Evolutionary conservation across 257 asterid species (phyloP), one percentile per base, ranked within the genome.

Genomic region (Gynochthodes officinalis): DNA sequence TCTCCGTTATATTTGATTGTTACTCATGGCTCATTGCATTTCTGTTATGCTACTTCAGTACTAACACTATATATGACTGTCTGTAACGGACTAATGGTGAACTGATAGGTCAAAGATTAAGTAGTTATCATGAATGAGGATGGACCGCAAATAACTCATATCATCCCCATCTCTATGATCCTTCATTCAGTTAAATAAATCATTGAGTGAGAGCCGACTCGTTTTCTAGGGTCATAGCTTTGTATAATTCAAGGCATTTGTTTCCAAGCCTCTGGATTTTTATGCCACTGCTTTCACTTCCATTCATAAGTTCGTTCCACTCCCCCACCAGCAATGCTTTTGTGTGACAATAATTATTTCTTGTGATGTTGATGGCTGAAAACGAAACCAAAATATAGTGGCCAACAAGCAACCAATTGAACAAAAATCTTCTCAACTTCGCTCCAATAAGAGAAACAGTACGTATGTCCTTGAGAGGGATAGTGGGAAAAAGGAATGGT

Each of bases 401-500:
- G 73, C 64, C 73, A 53, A 53, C 73, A 6, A n/a, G 7, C 59
- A 13, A 48, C 9, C 69, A 67, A 42, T 11, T 30, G 62, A 66
- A 4, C 71, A 18, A 50, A 63, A 44, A 49, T 37, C 44, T 18
- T 11, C 43, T 30, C 61, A 39, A 19, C 32, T 23, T 27, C 57
- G 9, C 33, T 12, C 48, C 64, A 25, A n/a, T 52, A 30, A 13
- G n/a, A 73, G 15, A 19, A 44, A 52, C 69, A 49, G 18, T 25
- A 4, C 15, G 3, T 14, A 2, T 2, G 43, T 10, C 4, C 40
- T 46, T 6, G 27, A 4, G 30, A 46, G 43, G n/a, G 16, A 32
- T 12, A 67, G 40, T 67, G 61, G 61, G 32, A 18, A 63, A 30
- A 67, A 46, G 3, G 27, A 28, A 46, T 7, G 42, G 71, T 66